Conservation (phyloP, 202 grass and related monocot genomes). For the Dendrocalamus latiflorus region DNA sequence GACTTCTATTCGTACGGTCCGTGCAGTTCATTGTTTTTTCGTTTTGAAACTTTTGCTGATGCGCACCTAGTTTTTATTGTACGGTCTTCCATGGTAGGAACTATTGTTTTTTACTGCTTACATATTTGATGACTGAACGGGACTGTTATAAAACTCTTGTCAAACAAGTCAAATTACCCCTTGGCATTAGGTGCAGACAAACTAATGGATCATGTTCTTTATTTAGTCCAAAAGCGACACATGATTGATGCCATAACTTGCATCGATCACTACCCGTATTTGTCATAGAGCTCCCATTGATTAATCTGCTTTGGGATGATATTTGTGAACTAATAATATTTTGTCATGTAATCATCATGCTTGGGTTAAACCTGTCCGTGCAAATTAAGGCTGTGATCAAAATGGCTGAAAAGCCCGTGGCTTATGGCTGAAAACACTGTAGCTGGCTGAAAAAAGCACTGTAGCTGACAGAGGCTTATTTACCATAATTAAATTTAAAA, state of each 20-base stretch:
- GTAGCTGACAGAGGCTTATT: too few relatives aligned
- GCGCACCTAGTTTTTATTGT: neutral
- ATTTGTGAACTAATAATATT: too few relatives aligned
- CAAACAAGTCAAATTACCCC: neutral
- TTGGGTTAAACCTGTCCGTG: too few relatives aligned
- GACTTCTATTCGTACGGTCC: slow-evolving; percentile 24
- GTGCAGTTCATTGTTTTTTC: neutral
- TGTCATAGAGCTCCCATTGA: too few relatives aligned
- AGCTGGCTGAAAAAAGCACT: too few relatives aligned
- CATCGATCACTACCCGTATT: too few relatives aligned
- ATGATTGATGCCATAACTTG: neutral
- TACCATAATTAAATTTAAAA: too few relatives aligned
- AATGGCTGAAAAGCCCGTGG: too few relatives aligned
- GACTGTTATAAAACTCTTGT: neutral
- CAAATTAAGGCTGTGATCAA: too few relatives aligned
- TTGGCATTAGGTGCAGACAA: neutral
- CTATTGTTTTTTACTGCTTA: neutral
- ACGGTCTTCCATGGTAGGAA: neutral
- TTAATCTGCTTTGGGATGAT: too few relatives aligned
- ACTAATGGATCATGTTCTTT: neutral
- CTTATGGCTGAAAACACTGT: too few relatives aligned
- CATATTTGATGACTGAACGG: slow-evolving; percentile 8
- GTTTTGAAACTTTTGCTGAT: neutral
- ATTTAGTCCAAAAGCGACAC: neutral
- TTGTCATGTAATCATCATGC: too few relatives aligned